Evolutionary conservation across 2,329 filamentous ascomycete species (phyloP).

Genomic region (Aureobasidium sp.): DNA sequence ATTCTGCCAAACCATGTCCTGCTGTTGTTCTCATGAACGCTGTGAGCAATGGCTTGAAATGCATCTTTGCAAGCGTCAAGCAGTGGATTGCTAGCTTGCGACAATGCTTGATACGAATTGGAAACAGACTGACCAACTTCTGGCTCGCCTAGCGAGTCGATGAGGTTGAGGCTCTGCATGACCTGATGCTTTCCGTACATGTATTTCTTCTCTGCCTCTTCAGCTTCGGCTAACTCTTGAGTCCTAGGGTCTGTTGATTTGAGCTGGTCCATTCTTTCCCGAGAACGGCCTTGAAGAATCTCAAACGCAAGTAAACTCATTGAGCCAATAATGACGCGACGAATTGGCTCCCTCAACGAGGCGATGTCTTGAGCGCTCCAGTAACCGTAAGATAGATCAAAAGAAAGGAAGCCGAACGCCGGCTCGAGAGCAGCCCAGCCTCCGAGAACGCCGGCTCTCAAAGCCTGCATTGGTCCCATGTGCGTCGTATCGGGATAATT

Average conservation of each 20-base stretch:
- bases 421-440: slow-evolving; percentile 13
- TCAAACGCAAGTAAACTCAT: slow-evolving; percentile 13
- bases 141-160: background rate
- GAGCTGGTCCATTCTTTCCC: background rate
- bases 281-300: slow-evolving; percentile 1
- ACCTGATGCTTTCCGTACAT: slow-evolving; percentile 11
- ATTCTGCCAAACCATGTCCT: slow-evolving; percentile 16
- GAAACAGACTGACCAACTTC: slow-evolving; percentile 9
- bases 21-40: slow-evolving; percentile 15
- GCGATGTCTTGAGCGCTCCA: slow-evolving; percentile 42
- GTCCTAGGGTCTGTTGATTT: background rate
- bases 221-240: background rate
- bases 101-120: slow-evolving; percentile 11
- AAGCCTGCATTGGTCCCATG: slow-evolving; percentile 6
- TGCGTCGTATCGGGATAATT: slow-evolving; percentile 2
- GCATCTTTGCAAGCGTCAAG: slow-evolving; percentile 3
- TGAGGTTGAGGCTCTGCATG: slow-evolving; percentile 14
- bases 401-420: slow-evolving; percentile 35
- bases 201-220: background rate
- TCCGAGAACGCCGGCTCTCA: slow-evolving; percentile 10
- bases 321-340: slow-evolving; percentile 29
- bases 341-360: slow-evolving; percentile 31
- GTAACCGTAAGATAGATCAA: slow-evolving; percentile 41
- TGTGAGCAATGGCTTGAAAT: background rate
- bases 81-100: slow-evolving; percentile 3